phyloP scores from a whole-genome alignment of 257 asterid species.

The Solanum lycopersicoides region DNA sequence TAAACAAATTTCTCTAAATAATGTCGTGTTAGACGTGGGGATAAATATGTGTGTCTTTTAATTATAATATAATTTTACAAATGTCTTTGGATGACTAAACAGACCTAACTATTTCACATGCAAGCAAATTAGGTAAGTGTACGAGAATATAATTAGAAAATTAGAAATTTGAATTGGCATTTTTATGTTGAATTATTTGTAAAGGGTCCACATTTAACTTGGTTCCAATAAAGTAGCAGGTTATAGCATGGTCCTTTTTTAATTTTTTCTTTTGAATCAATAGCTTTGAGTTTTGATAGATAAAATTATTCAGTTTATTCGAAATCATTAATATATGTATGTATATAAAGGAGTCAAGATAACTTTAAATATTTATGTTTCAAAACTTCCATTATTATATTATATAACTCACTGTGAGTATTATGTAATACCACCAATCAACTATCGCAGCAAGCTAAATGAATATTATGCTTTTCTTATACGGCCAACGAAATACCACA shows the following conservation, averaged over 20 bases:
- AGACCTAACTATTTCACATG: background rate
- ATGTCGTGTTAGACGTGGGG: background rate
- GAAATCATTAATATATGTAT: background rate
- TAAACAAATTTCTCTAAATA: background rate
- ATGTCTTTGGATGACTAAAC: background rate
- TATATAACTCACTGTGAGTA: no score
- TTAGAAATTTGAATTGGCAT: background rate
- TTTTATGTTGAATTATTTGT: background rate
- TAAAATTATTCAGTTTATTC: background rate
- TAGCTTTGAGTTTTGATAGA: rapidly evolving
- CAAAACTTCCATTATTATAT: no score
- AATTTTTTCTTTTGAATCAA: background rate
- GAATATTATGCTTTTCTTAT: background rate
- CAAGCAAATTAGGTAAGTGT: background rate
- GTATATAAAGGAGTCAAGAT: background rate
- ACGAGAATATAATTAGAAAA: background rate
- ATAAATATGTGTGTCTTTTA: background rate
- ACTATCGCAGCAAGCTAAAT: background rate
- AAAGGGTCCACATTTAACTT: background rate
- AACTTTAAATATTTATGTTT: no score
- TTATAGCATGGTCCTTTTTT: background rate
- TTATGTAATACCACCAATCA: background rate
- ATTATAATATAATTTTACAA: background rate
- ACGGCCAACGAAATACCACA: background rate
- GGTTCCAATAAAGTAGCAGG: background rate